phyloP scores from a whole-genome alignment of 139 green algal species.

The Asterochloris erici region DNA sequence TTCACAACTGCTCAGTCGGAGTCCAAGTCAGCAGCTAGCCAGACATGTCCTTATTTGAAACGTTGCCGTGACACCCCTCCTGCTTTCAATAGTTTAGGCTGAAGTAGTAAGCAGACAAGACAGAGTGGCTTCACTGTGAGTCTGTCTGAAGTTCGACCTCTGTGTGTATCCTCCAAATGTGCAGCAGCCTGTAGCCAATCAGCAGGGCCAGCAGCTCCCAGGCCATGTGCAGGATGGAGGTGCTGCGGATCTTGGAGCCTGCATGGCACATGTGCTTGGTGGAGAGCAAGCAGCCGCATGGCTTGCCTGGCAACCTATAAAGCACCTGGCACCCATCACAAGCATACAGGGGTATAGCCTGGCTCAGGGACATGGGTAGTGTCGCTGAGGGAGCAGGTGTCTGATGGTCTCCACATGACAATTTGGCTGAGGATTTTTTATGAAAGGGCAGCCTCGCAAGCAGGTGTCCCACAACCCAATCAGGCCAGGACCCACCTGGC shows the following conservation, averaged over 20 bases:
- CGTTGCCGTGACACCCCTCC: too few relatives aligned
- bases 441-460: background rate
- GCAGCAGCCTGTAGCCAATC: conserved; percentile 40
- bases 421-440: background rate
- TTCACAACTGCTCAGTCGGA: too few relatives aligned
- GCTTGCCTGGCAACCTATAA: too few relatives aligned
- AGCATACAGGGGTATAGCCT: too few relatives aligned
- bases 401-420: background rate
- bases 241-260: conserved; percentile 90
- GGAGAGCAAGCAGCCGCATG: too few relatives aligned
- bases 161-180: conserved; percentile 16
- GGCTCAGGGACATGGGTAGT: too few relatives aligned
- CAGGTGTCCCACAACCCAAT: background rate
- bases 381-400: background rate
- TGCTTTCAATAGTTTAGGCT: too few relatives aligned
- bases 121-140: too few relatives aligned
- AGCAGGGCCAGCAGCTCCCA: conserved; percentile 73
- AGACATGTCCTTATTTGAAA: too few relatives aligned
- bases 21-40: too few relatives aligned
- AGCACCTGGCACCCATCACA: too few relatives aligned
- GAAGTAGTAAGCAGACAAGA: too few relatives aligned
- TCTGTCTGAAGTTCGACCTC: background rate
- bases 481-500: conserved; percentile 30
- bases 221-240: conserved; percentile 89
- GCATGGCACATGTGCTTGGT: background rate